phyloP scores from a whole-genome alignment of 768 basidiomycete genomes.

The Tylopilus subfusipes region DNA sequence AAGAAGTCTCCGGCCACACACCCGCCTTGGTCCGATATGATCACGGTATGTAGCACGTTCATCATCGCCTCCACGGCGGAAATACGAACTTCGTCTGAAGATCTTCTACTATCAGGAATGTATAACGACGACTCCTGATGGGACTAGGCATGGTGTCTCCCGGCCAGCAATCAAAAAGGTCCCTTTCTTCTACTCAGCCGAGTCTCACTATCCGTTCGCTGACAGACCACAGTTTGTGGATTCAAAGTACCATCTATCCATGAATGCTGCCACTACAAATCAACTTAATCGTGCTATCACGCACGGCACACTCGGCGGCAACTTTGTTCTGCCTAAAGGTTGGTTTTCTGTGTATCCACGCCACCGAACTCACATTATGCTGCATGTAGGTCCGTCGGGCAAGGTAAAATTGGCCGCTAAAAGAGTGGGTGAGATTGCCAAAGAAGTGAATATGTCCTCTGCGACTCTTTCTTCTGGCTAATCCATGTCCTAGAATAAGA shows the following conservation, averaged over 20 bases:
- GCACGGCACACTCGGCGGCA: conserved; percentile 47
- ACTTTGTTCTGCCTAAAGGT: conserved; percentile 58
- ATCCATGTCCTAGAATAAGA: conserved; percentile 10
- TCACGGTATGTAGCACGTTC: conserved; percentile 31
- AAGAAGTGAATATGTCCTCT: conserved; percentile 10
- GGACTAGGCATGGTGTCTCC: conserved; percentile 70
- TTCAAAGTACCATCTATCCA: conserved; percentile 50
- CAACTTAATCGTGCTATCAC: conserved; percentile 55
- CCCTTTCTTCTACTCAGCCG: not conserved
- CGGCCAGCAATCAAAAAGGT: conserved; percentile 81
- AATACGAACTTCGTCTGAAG: not conserved
- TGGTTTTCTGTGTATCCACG: not conserved
- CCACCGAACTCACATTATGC: not conserved
- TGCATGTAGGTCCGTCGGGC: conserved; percentile 22
- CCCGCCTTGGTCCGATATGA: conserved; percentile 49
- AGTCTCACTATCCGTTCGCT: not conserved
- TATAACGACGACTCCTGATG: conserved; percentile 61
- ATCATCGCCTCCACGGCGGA: not conserved
- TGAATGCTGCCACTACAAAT: conserved; percentile 40
- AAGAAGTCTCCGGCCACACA: conserved; percentile 46
- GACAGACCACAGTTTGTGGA: conserved; percentile 44
- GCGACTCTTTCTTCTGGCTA: not conserved
- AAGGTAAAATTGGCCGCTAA: conserved; percentile 26
- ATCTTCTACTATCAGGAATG: conserved; percentile 52
- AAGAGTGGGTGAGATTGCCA: conserved; percentile 2